Percentiles rank a stretch among this genome's conserved stretches.
These are phyloP conservation scores for Meripilus lineatus DNA, from an alignment of 1,284 basidiomycete genomes.

Conservation along the genomic window DNA sequence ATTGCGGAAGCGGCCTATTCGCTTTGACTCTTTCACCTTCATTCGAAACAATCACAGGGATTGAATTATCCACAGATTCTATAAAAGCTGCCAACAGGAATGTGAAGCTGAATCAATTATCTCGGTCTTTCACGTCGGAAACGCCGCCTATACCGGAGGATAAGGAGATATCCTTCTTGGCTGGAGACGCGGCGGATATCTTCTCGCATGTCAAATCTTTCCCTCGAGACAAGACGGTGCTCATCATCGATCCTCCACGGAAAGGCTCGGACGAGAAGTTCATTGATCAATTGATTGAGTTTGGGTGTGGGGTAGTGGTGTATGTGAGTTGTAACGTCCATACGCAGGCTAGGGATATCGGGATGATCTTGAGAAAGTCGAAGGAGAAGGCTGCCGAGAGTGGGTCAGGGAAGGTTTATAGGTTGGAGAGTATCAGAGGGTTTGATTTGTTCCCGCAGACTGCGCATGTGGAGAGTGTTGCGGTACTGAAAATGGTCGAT, in stretches of 20 bases:
- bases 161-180: conserved; percentile 53
- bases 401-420: conserved; percentile 44
- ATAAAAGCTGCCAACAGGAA: conserved; percentile 82
- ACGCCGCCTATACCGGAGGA: no score
- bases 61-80: conserved; percentile 78
- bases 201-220: conserved; percentile 65
- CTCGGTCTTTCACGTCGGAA: no score
- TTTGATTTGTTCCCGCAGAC: conserved; percentile 95
- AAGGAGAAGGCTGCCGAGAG: conserved; percentile 27
- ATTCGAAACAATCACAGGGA: conserved; percentile 82
- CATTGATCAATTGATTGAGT: conserved; percentile 72
- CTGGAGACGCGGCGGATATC: conserved; percentile 70
- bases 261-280: conserved; percentile 88
- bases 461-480: conserved; percentile 84
- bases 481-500: conserved; percentile 48
- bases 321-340: conserved; percentile 96
- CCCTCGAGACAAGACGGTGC: conserved; percentile 62
- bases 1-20: conserved; percentile 91
- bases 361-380: conserved; percentile 55
- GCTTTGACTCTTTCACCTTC: conserved; percentile 80
- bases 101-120: conserved; percentile 67
- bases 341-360: conserved; percentile 81
- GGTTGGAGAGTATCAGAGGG: conserved; percentile 76
- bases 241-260: conserved; percentile 84
- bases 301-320: conserved; percentile 69